These are phyloP conservation scores for Ehretia macrophylla DNA, from an alignment of 257 asterid genomes.

Conservation along the genomic window DNA sequence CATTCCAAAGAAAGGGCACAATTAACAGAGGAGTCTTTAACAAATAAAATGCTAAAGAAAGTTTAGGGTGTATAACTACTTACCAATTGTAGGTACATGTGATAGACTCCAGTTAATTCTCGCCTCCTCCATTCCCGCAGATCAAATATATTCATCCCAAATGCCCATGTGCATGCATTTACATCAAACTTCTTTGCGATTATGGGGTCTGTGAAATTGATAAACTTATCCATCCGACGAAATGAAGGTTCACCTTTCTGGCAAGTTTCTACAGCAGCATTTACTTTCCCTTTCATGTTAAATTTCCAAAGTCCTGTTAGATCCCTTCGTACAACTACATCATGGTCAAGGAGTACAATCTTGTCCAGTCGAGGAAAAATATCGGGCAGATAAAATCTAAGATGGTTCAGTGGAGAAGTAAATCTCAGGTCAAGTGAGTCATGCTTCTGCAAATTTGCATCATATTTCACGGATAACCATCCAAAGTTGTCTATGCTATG, in stretches of 20 bases:
- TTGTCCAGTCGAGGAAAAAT: conserved; percentile 65
- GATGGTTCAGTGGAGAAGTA: conserved; percentile 72
- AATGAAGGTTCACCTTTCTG: conserved; percentile 58
- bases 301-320: conserved; percentile 67
- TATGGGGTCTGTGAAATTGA: conserved; percentile 67
- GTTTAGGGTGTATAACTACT: conserved; percentile 12
- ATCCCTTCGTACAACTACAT: conserved; percentile 86
- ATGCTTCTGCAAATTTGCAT: conserved; percentile 42
- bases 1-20: too few species aligned
- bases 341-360: conserved; percentile 90
- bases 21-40: background rate
- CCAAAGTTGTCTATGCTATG: conserved; percentile 54
- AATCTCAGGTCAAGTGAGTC: conserved; percentile 67
- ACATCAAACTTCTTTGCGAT: conserved; percentile 48
- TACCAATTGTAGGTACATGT: conserved; percentile 68
- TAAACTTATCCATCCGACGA: conserved; percentile 68
- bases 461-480: conserved; percentile 57
- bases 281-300: conserved; percentile 75
- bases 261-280: conserved; percentile 87
- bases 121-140: conserved; percentile 73
- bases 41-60: background rate
- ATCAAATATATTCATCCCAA: conserved; percentile 87
- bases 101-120: conserved; percentile 57
- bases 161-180: conserved; percentile 90
- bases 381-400: conserved; percentile 90